Evolutionary conservation across 306 rosid genomes (phyloP).

Genomic region (Dalbergia cochinchinensis): DNA sequence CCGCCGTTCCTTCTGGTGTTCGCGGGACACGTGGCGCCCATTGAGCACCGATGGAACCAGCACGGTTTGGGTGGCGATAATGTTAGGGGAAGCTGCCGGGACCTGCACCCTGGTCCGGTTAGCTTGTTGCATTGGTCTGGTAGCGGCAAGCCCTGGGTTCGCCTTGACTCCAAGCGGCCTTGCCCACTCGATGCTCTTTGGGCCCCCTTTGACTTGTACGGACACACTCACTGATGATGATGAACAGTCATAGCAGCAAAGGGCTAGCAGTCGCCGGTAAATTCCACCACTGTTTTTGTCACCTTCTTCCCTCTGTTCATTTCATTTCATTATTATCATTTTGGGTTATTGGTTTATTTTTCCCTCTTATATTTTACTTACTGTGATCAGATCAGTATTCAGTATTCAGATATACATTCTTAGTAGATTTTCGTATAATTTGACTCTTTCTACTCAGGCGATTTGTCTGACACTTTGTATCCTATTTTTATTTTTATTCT

Average conservation of each 20-base stretch:
- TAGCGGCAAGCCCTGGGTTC: conserved; percentile 79
- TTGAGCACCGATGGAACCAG: conserved; percentile 86
- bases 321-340: conserved; percentile 35
- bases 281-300: conserved; percentile 50
- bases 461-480: conserved; percentile 20
- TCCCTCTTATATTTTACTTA: conserved; percentile 27
- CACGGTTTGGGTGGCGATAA: conserved; percentile 88
- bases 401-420: conserved; percentile 1
- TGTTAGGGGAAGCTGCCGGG: conserved; percentile 73
- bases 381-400: conserved; percentile 4
- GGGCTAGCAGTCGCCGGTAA: conserved; percentile 48
- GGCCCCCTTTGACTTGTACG: conserved; percentile 79
- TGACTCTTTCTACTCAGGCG: neutral
- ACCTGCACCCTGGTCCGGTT: conserved; percentile 77
- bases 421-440: conserved; percentile 5
- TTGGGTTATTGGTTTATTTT: conserved; percentile 33
- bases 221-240: conserved; percentile 49
- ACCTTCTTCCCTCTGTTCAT: conserved; percentile 32
- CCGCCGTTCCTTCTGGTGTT: conserved; percentile 82
- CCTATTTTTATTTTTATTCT: conserved; percentile 41
- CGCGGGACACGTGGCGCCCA: conserved; percentile 81
- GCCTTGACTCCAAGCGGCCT: conserved; percentile 67
- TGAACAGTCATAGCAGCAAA: neutral
- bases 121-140: conserved; percentile 89
- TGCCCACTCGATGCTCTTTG: conserved; percentile 75